These are phyloP conservation scores for Carpinus viminea DNA, from an alignment of 306 rosid genomes.

Conservation along the genomic window DNA sequence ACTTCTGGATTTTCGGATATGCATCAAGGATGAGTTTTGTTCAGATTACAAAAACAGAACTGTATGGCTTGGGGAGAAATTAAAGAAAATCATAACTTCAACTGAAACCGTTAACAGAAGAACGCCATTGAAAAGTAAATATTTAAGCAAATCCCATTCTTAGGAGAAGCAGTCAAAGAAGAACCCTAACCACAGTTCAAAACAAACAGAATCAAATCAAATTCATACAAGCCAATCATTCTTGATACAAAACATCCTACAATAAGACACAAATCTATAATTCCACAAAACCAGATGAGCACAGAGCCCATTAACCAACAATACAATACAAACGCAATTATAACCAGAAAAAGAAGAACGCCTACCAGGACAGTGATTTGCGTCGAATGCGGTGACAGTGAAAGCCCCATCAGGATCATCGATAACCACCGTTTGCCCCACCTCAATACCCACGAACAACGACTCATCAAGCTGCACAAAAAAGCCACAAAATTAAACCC, in stretches of 20 bases:
- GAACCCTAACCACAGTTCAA: background rate
- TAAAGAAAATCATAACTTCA: background rate
- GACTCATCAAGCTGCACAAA: constrained; percentile 44
- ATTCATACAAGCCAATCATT: background rate
- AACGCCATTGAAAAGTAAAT: background rate
- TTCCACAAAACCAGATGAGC: background rate
- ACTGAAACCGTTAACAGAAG: background rate
- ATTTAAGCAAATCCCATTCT: background rate
- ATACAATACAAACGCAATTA: background rate
- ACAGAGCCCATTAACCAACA: background rate
- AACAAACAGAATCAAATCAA: background rate
- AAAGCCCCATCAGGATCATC: constrained; percentile 61
- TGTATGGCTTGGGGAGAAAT: background rate
- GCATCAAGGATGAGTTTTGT: background rate
- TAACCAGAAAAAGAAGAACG: background rate
- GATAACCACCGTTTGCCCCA: constrained; percentile 46
- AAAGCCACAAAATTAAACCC: background rate
- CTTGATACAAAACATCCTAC: background rate
- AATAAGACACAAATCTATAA: background rate
- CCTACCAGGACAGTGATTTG: constrained; percentile 79
- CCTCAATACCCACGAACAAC: constrained; percentile 53
- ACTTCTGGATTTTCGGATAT: too few species aligned
- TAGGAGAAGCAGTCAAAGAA: background rate
- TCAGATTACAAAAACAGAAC: background rate
- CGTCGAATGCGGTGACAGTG: constrained; percentile 69